phyloP scores from a whole-genome alignment of 352 stramenopile genomes.

The Peronospora destructor region DNA sequence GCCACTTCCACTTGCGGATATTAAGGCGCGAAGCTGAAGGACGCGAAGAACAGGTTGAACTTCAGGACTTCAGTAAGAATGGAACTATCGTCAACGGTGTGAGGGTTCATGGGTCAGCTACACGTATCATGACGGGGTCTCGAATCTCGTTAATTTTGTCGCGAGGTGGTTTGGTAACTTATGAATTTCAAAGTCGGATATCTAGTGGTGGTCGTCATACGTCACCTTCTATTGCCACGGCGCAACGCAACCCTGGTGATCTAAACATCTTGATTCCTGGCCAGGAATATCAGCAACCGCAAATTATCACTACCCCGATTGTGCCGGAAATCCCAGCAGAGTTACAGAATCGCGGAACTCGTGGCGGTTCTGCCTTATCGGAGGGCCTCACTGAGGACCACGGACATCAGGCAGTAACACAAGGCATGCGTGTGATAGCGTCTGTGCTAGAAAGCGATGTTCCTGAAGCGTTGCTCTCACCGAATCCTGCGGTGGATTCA shows the following conservation, averaged over 20 bases:
- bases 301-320: constrained; percentile 24
- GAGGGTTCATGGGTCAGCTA: constrained; percentile 69
- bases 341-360: constrained; percentile 67
- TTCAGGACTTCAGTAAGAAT: constrained; percentile 88
- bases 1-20: constrained; percentile 77
- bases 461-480: constrained; percentile 71
- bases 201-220: constrained; percentile 12
- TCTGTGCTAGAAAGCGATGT: constrained; percentile 78
- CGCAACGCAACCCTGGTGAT: constrained; percentile 33
- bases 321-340: constrained; percentile 69
- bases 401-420: constrained; percentile 37
- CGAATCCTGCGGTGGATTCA: constrained; percentile 81
- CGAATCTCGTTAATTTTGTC: constrained; percentile 84
- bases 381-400: constrained; percentile 20
- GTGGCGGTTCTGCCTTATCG: constrained; percentile 20
- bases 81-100: constrained; percentile 87
- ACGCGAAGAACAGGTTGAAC: constrained; percentile 61
- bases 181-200: constrained; percentile 74
- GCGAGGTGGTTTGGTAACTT: constrained; percentile 73
- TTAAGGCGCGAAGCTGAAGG: constrained; percentile 46
- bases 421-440: constrained; percentile 76
- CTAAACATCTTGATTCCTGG: constrained; percentile 43
- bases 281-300: constrained; percentile 70
- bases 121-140: constrained; percentile 59
- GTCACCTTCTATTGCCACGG: constrained; percentile 50